Base-by-base conservation (phyloP, 2,329 filamentous ascomycete genomes). In the Sclerotinia borealis region DNA sequence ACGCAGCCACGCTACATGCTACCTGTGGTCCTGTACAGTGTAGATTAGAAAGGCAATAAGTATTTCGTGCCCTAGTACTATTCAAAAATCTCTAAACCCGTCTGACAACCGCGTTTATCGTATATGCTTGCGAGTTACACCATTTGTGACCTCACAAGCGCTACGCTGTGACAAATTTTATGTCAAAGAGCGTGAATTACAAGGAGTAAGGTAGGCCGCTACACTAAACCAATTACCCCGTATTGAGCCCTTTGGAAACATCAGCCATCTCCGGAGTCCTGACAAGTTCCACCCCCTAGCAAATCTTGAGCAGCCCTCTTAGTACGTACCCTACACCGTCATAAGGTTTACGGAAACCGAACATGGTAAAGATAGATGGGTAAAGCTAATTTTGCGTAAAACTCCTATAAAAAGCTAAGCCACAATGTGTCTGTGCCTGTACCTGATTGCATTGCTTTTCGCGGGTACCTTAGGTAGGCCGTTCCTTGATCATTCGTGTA, bases 391-490 rank as follows among this genome's bases (percentile, higher is more conserved):
- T 25, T 31, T 45, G 54, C 19, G n/a, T 45, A 56, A 56, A 36
- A 45, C 50, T 55, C 34, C 37, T 45, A n/a, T n/a, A 55, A 48
- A 54, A 51, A 47, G 49, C 59, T 56, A 45, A 61, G 49, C 59
- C 59, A 61, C 59, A 61, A 56, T 55, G 34, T 55, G 41, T n/a
- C 36, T 55, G 52, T 43, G 37, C 27, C 37, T 43, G 52, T 56
- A 13, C 39, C 54, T 56, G 54, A 25, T 29, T 45, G 54, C 54
- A 22, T 56, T 54, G n/a, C 34, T 39, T 56, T 34, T 22, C 54
- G 31, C 19, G 39, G 13, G 25, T 43, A 45, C 29, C 47, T 41
- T 43, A 55, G 8, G 37, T 56, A 52, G 48, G 36, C 47, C 36
- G 36, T 55, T 29, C 27, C 49, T 47, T 37, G 34, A 61, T 55